These are phyloP conservation scores for Diaporthe australafricana DNA, from an alignment of 2,329 filamentous ascomycete genomes.

Conservation along the genomic window DNA sequence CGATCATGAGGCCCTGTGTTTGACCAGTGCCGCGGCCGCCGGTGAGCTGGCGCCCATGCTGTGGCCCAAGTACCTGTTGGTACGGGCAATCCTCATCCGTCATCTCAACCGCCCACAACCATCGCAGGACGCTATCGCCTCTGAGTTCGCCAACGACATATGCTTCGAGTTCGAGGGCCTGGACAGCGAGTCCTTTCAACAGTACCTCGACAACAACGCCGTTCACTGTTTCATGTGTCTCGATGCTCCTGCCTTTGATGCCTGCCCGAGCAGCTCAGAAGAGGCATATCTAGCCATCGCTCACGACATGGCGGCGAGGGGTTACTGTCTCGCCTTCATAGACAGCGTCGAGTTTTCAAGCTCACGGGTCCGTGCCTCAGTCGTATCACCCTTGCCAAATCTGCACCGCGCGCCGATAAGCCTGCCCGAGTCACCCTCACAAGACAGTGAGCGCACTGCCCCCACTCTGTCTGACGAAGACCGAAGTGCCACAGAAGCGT, in stretches of 20 bases:
- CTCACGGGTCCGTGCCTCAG: slow-evolving; percentile 59
- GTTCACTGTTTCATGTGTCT: slow-evolving; percentile 78
- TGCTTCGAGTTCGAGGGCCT: slow-evolving; percentile 56
- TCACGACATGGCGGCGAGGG: slow-evolving; percentile 63
- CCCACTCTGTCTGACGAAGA: not conserved
- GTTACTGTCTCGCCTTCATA: slow-evolving; percentile 72
- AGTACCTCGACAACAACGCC: slow-evolving; percentile 65
- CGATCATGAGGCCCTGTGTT: slow-evolving; percentile 63
- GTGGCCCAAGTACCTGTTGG: slow-evolving; percentile 67
- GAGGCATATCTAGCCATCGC: slow-evolving; percentile 58
- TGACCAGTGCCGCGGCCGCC: slow-evolving; percentile 56
- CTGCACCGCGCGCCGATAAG: not conserved
- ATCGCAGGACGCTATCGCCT: slow-evolving; percentile 3
- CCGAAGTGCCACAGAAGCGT: slow-evolving; percentile 31
- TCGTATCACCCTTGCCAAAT: slow-evolving; percentile 38
- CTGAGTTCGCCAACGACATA: slow-evolving; percentile 30
- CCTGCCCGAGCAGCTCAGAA: slow-evolving; percentile 35
- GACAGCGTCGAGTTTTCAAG: slow-evolving; percentile 73
- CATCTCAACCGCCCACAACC: slow-evolving; percentile 60
- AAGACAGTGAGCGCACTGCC: not conserved
- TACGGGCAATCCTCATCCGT: slow-evolving; percentile 71
- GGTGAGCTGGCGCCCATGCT: slow-evolving; percentile 47
- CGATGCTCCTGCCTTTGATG: slow-evolving; percentile 61
- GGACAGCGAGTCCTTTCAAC: slow-evolving; percentile 60
- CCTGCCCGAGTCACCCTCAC: not conserved